These are phyloP conservation scores for Trametes villosa DNA, from an alignment of 768 basidiomycete genomes.

Conservation along the genomic window DNA sequence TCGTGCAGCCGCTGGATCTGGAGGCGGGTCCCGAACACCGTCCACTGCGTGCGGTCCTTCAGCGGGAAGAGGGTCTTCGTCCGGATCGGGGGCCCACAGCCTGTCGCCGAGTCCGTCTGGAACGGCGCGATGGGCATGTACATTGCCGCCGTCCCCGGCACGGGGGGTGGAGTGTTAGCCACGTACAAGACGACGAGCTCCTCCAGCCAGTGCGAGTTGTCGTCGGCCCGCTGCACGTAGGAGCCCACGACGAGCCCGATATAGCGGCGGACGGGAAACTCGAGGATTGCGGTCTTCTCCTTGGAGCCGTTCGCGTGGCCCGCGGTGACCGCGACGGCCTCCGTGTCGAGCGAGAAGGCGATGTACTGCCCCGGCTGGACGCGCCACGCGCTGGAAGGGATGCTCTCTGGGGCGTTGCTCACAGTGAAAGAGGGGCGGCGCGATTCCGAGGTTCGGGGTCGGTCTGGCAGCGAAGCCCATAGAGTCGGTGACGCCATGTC, in stretches of 20 bases:
- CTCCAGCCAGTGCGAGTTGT: conserved; percentile 13
- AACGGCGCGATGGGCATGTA: conserved; percentile 18
- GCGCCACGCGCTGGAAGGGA: conserved; percentile 14
- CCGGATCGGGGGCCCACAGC: conserved; percentile 12
- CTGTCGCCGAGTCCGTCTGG: neutral
- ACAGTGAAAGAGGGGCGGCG: conserved; percentile 20
- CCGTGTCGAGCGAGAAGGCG: conserved; percentile 27
- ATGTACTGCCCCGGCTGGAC: conserved; percentile 26
- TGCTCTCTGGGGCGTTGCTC: conserved; percentile 9
- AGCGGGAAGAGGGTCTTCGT: conserved; percentile 32
- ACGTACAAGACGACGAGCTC: conserved; percentile 31
- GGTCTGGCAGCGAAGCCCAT: conserved; percentile 17
- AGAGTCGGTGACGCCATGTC: conserved; percentile 10
- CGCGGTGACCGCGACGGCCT: conserved; percentile 4
- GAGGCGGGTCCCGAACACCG: conserved; percentile 31
- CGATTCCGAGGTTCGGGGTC: conserved; percentile 18
- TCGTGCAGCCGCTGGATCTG: conserved; percentile 21
- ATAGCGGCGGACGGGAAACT: conserved; percentile 24
- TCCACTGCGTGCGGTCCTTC: conserved; percentile 29
- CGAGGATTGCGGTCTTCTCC: conserved; percentile 3
- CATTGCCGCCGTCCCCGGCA: conserved; percentile 4
- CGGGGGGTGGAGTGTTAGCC: conserved; percentile 16
- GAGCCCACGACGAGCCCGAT: conserved; percentile 31
- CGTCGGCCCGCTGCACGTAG: conserved; percentile 13
- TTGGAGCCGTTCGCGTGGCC: conserved; percentile 9